Evolutionary conservation across 2,329 filamentous ascomycete species (phyloP).

Genomic region (Calonectria montana): DNA sequence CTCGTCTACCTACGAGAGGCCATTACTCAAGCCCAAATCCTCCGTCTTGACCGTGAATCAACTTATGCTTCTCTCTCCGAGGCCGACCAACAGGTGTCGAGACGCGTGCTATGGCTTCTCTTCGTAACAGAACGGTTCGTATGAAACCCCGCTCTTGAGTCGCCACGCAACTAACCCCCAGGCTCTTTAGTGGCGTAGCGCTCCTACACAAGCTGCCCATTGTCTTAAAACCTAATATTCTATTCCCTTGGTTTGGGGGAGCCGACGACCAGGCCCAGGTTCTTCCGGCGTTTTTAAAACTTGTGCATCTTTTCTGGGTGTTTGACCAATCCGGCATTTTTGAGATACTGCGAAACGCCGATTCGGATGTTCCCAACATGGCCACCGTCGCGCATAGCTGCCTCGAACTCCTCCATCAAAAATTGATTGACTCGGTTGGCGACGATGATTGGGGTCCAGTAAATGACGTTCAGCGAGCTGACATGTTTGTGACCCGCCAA

Average conservation of each 20-base stretch:
- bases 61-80: conserved; percentile 50
- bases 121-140: conserved; percentile 58
- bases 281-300: conserved; percentile 60
- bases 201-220: conserved; percentile 62
- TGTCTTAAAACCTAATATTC: conserved; percentile 55
- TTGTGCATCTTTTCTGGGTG: conserved; percentile 61
- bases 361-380: conserved; percentile 46
- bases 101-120: conserved; percentile 59
- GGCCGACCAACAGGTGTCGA: conserved; percentile 57
- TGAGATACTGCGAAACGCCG: conserved; percentile 55
- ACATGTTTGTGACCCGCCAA: conserved; percentile 61
- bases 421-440: conserved; percentile 53
- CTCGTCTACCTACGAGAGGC: conserved; percentile 61
- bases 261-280: conserved; percentile 55
- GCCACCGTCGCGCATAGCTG: conserved; percentile 45
- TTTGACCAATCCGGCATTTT: conserved; percentile 63
- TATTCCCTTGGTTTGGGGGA: conserved; percentile 47
- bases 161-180: conserved; percentile 13
- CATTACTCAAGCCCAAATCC: conserved; percentile 63
- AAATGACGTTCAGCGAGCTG: conserved; percentile 62
- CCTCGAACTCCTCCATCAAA: conserved; percentile 54
- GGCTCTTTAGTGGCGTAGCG: conserved; percentile 56
- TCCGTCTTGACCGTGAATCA: conserved; percentile 57
- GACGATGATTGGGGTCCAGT: conserved; percentile 50
- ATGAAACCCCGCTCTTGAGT: background rate